Evolutionary conservation across 306 rosid species (phyloP).

Genomic region (Cicer chorassanicum): DNA sequence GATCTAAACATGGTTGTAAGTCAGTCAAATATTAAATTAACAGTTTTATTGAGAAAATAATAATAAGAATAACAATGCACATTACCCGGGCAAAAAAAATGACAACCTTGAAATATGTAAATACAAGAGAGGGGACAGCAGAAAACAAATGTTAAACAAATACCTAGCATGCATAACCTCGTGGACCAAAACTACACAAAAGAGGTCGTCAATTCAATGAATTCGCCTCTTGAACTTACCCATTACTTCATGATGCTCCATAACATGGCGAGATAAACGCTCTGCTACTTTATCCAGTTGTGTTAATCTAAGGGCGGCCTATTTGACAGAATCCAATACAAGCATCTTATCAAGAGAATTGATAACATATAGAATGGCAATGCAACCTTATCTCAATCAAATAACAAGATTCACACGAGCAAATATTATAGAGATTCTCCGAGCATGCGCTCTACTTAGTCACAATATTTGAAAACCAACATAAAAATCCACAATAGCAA

Average conservation of each 20-base stretch:
- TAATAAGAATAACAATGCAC: background rate
- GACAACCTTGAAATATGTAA: slow-evolving; percentile 27
- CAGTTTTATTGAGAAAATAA: slow-evolving; percentile 13
- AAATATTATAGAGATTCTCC: slow-evolving; percentile 8
- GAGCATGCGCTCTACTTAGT: slow-evolving; percentile 12
- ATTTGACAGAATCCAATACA: slow-evolving; percentile 41
- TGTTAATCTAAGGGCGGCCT: slow-evolving; percentile 90
- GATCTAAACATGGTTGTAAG: slow-evolving; percentile 27
- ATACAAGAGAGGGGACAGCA: slow-evolving; percentile 31
- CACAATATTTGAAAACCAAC: background rate
- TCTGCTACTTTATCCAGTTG: slow-evolving; percentile 96
- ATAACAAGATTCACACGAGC: slow-evolving; percentile 28
- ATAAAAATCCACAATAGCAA: slow-evolving; percentile 7
- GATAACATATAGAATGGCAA: slow-evolving; percentile 25
- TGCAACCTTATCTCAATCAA: slow-evolving; percentile 37
- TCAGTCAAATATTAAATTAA: slow-evolving; percentile 37
- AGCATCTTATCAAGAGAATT: slow-evolving; percentile 39
- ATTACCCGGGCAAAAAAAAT: background rate
- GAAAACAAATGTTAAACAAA: slow-evolving; percentile 36
- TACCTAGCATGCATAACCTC: slow-evolving; percentile 34
- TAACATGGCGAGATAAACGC: slow-evolving; percentile 81
- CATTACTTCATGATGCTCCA: slow-evolving; percentile 99
- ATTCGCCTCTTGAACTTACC: slow-evolving; percentile 65
- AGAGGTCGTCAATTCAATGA: slow-evolving; percentile 35
- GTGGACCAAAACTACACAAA: slow-evolving; percentile 24